These are phyloP conservation scores for Pascua guehoae DNA, from an alignment of 1,284 basidiomycete species.

Conservation along the genomic window DNA sequence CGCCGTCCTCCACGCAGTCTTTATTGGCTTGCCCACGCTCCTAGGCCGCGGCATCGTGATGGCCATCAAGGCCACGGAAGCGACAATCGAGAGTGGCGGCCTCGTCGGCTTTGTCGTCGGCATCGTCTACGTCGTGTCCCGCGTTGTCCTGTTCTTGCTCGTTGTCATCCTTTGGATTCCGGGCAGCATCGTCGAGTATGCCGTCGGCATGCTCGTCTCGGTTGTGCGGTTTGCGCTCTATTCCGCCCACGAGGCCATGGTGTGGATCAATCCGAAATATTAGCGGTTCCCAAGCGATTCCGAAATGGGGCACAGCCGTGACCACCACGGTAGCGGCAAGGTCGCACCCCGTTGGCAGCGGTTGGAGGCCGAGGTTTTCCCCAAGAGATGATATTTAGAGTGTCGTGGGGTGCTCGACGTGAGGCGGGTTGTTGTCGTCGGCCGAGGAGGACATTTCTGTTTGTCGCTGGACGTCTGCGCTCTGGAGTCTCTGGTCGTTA, in stretches of 20 bases:
- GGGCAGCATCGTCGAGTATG: neutral
- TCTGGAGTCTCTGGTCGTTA: no score
- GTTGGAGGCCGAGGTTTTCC: no score
- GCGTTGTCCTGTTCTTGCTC: no score
- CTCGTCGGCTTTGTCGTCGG: neutral
- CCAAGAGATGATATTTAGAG: no score
- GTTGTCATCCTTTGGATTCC: no score
- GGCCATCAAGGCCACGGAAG: neutral
- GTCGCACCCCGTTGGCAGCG: no score
- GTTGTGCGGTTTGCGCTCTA: neutral
- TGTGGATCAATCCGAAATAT: constrained; percentile 8
- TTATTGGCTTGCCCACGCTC: neutral
- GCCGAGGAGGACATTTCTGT: no score
- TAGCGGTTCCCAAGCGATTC: neutral
- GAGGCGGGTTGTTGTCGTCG: no score
- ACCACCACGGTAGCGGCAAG: no score
- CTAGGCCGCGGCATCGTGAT: neutral
- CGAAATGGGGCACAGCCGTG: no score
- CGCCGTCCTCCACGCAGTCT: neutral
- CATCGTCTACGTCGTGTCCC: neutral
- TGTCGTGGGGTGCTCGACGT: no score
- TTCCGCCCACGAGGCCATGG: constrained; percentile 1
- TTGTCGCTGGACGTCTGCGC: no score
- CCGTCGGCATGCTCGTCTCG: neutral
- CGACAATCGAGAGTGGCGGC: neutral